Conservation (phyloP, 345 rosid species). For the Syzygium oleosum region DNA sequence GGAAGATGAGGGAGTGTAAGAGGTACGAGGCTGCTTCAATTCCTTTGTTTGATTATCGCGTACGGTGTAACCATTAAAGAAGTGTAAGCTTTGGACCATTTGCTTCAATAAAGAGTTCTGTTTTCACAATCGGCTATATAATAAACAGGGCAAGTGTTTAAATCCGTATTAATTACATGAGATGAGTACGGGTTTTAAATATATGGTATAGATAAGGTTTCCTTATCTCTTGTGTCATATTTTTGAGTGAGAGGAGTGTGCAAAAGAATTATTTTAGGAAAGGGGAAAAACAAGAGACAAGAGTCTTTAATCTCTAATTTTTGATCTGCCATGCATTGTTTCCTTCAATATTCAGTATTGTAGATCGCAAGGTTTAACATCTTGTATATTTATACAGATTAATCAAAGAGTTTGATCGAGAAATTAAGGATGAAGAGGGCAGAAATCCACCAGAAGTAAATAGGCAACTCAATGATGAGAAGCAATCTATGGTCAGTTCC, state of each 20-base stretch:
- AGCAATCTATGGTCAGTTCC: conserved; percentile 85
- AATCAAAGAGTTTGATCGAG: conserved; percentile 89
- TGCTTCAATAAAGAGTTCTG: neutral
- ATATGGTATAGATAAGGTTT: neutral
- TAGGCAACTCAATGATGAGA: conserved; percentile 89
- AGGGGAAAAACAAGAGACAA: neutral
- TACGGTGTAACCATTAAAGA: neutral
- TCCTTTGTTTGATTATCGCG: neutral
- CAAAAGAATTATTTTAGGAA: neutral
- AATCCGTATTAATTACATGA: neutral
- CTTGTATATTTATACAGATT: conserved; percentile 35
- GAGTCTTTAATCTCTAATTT: neutral
- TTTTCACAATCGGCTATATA: neutral
- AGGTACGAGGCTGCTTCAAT: conserved; percentile 26
- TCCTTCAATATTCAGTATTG: neutral
- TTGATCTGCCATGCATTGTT: neutral
- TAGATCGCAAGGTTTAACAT: neutral
- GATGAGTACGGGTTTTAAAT: neutral
- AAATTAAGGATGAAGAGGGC: conserved; percentile 76
- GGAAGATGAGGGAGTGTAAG: conserved; percentile 96
- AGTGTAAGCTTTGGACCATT: neutral
- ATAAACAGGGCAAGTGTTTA: neutral
- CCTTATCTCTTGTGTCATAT: neutral
- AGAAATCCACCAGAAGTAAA: conserved; percentile 71
- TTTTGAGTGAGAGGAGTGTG: neutral